phyloP scores from a whole-genome alignment of 2,329 filamentous ascomycete species.

The Ophiostoma pallidulum region DNA sequence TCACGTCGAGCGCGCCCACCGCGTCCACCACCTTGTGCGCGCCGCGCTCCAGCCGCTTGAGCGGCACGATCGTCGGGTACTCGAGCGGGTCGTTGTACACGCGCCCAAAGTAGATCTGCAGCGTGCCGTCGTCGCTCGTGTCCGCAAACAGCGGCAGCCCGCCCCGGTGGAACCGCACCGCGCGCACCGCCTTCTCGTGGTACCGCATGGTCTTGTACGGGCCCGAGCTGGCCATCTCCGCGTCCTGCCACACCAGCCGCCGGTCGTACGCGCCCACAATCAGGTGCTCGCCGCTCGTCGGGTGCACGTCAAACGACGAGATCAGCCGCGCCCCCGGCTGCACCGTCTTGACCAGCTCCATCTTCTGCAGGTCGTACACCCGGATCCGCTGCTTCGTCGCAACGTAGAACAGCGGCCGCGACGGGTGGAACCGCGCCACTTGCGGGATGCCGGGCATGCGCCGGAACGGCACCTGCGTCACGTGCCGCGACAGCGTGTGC shows the following conservation, averaged over 20 bases:
- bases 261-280: slow-evolving; percentile 93
- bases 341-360: slow-evolving; percentile 85
- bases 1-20: slow-evolving; percentile 83
- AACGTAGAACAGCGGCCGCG: slow-evolving; percentile 86
- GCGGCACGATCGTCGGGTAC: slow-evolving; percentile 89
- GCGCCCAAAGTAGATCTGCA: slow-evolving; percentile 96
- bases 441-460: slow-evolving; percentile 66
- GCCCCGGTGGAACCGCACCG: slow-evolving; percentile 76
- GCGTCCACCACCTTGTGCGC: slow-evolving; percentile 72
- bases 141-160: slow-evolving; percentile 81
- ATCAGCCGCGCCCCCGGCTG: slow-evolving; percentile 92
- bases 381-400: slow-evolving; percentile 90
- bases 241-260: slow-evolving; percentile 89
- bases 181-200: slow-evolving; percentile 82
- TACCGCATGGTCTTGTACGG: slow-evolving; percentile 97
- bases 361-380: slow-evolving; percentile 84
- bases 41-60: slow-evolving; percentile 77
- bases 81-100: slow-evolving; percentile 92
- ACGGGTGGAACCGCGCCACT: slow-evolving; percentile 89
- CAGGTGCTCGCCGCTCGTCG: slow-evolving; percentile 75
- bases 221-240: slow-evolving; percentile 70
- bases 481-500: slow-evolving; percentile 89
- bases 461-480: slow-evolving; percentile 90
- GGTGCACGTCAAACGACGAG: slow-evolving; percentile 85
- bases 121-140: slow-evolving; percentile 83